Percentiles rank a stretch among this genome's conserved stretches.
Evolutionary conservation across 139 green algal genomes (phyloP).

Genomic region (Coelastrella sp.): DNA sequence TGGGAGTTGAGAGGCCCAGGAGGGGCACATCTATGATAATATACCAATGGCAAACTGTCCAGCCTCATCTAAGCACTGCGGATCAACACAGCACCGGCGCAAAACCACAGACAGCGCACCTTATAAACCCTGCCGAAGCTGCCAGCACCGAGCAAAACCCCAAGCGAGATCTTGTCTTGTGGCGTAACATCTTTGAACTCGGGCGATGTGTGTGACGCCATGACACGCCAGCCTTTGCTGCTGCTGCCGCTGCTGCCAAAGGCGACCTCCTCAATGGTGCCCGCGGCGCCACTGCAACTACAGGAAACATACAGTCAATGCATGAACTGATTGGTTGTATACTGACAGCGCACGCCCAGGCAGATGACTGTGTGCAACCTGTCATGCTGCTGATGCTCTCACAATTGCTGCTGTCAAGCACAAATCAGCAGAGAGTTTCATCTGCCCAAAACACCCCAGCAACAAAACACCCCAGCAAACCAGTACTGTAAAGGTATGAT

Average conservation of each 20-base stretch:
- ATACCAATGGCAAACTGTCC: neutral
- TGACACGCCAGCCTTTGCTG: slow-evolving; percentile 16
- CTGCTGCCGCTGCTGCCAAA: neutral
- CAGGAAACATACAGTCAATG: neutral
- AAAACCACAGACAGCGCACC: neutral
- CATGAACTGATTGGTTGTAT: neutral
- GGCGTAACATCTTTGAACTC: slow-evolving; percentile 18
- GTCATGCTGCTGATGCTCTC: no score
- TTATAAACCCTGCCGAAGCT: neutral
- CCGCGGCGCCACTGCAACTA: neutral
- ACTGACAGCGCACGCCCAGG: neutral
- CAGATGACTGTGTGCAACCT: neutral
- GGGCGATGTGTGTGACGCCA: slow-evolving; percentile 25
- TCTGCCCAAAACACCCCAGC: no score
- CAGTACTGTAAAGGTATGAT: no score
- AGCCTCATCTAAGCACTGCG: neutral
- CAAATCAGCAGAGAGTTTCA: no score
- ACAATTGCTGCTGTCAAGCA: no score
- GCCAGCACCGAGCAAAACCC: neutral
- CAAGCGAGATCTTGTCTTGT: neutral
- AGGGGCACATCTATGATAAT: neutral
- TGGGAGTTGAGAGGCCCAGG: neutral
- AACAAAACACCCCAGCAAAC: no score
- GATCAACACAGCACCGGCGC: neutral
- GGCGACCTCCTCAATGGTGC: neutral